phyloP scores from a whole-genome alignment of 2,329 filamentous ascomycete genomes.

The Aphanocladium album region DNA sequence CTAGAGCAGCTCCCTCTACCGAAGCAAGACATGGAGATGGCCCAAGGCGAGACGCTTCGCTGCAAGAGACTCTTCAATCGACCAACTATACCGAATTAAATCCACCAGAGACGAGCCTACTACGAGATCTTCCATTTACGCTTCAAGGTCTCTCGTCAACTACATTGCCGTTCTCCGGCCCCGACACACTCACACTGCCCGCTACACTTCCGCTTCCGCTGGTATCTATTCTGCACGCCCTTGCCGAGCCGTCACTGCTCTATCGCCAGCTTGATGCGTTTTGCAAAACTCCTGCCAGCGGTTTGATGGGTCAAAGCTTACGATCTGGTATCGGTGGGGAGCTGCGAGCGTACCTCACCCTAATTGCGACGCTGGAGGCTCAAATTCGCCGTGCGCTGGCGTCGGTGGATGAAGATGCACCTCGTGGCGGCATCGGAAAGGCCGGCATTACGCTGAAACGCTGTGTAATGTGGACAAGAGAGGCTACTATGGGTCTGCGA shows the following conservation, averaged over 20 bases:
- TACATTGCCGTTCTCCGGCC: constrained; percentile 69
- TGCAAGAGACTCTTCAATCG: constrained; percentile 54
- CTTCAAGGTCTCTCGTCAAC: constrained; percentile 87
- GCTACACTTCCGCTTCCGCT: constrained; percentile 75
- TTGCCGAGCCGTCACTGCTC: constrained; percentile 90
- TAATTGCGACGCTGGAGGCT: constrained; percentile 87
- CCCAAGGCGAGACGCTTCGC: constrained; percentile 44
- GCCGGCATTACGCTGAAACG: constrained; percentile 90
- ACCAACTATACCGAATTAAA: constrained; percentile 52
- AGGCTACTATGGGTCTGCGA: constrained; percentile 90
- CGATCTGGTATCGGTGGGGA: constrained; percentile 81
- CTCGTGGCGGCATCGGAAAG: constrained; percentile 69
- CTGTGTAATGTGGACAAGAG: constrained; percentile 94
- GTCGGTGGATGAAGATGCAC: constrained; percentile 62
- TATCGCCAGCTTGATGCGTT: constrained; percentile 78
- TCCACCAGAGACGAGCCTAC: constrained; percentile 60
- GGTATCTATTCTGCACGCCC: constrained; percentile 77
- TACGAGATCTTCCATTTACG: constrained; percentile 85
- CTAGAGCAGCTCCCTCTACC: constrained; percentile 40
- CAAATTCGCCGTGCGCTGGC: constrained; percentile 82
- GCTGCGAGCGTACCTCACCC: constrained; percentile 79
- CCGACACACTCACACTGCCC: constrained; percentile 69
- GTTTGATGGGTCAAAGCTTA: constrained; percentile 87
- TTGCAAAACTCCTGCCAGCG: constrained; percentile 73
- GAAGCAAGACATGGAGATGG: constrained; percentile 30